phyloP scores from a whole-genome alignment of 2,329 filamentous ascomycete genomes.

The Scedosporium apiospermum region DNA sequence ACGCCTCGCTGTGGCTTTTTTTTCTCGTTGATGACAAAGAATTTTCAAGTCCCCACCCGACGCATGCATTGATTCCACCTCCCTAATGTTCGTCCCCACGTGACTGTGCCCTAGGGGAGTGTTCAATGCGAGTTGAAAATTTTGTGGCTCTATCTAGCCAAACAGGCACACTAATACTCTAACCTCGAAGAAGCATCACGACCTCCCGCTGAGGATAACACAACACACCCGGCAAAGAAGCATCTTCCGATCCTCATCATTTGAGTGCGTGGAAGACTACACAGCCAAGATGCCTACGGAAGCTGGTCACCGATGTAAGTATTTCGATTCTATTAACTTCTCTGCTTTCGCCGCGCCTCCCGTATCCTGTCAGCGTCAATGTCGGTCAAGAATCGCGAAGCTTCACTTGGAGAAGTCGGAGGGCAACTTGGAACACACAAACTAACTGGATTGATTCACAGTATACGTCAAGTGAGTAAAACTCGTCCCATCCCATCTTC shows the following conservation, averaged over 20 bases:
- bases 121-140: slow-evolving; percentile 4
- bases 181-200: slow-evolving; percentile 9
- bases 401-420: slow-evolving; percentile 3
- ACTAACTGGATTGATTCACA: slow-evolving; percentile 34
- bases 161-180: slow-evolving; percentile 8
- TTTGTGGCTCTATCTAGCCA: slow-evolving; percentile 7
- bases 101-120: slow-evolving; percentile 7
- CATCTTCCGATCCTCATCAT: slow-evolving; percentile 17
- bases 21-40: too few species aligned
- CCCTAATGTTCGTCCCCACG: not conserved
- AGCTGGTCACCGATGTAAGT: slow-evolving; percentile 83
- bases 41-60: too few species aligned
- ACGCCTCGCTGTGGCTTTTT: not conserved
- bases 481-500: not conserved
- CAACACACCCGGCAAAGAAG: slow-evolving; percentile 4
- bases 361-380: not conserved
- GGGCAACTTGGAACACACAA: not conserved
- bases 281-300: slow-evolving; percentile 73
- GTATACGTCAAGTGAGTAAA: slow-evolving; percentile 83
- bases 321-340: slow-evolving; percentile 7
- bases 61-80: too few species aligned
- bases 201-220: slow-evolving; percentile 5
- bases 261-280: slow-evolving; percentile 26
- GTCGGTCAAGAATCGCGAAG: slow-evolving; percentile 4
- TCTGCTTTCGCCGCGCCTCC: not conserved